Percentiles rank a stretch among this genome's conserved stretches.
phyloP scores from a whole-genome alignment of 1,284 basidiomycete species.

The Hymenochaete sp. region DNA sequence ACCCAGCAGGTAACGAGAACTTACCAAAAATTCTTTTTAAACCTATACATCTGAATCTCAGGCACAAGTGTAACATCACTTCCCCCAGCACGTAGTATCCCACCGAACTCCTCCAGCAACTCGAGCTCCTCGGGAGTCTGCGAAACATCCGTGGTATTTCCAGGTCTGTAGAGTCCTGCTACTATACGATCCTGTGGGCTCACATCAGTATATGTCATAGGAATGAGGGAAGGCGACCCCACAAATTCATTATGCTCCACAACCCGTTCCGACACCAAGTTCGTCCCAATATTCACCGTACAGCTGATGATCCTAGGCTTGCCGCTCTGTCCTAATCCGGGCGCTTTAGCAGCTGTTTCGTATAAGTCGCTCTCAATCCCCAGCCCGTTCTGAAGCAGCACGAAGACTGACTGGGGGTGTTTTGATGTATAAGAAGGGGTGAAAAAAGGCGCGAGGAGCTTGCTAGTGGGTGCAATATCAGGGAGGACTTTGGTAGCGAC shows the following conservation, averaged over 20 bases:
- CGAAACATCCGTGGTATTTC: slow-evolving; percentile 31
- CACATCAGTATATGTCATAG: not conserved
- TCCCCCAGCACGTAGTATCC: slow-evolving; percentile 41
- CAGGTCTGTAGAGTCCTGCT: slow-evolving; percentile 46
- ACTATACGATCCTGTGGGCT: slow-evolving; percentile 39
- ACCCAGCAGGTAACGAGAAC: not conserved
- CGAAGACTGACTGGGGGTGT: slow-evolving; percentile 48
- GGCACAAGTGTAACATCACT: slow-evolving; percentile 40
- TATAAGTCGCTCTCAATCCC: slow-evolving; percentile 66
- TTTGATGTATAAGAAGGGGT: slow-evolving; percentile 38
- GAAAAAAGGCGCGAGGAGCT: slow-evolving; percentile 52
- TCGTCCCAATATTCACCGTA: slow-evolving; percentile 47
- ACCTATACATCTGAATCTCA: slow-evolving; percentile 55
- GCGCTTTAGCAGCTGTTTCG: slow-evolving; percentile 37
- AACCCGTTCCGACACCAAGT: slow-evolving; percentile 37
- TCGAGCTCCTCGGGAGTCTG: slow-evolving; percentile 38
- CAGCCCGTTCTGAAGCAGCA: slow-evolving; percentile 72
- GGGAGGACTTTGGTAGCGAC: slow-evolving; percentile 70
- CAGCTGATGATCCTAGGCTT: slow-evolving; percentile 44
- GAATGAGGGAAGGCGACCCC: slow-evolving; percentile 2
- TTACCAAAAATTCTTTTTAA: slow-evolving; percentile 50
- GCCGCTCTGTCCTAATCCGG: slow-evolving; percentile 26
- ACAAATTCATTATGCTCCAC: slow-evolving; percentile 48
- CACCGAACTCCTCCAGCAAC: slow-evolving; percentile 38
- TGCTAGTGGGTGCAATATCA: slow-evolving; percentile 50